A percentile compares a stretch with the other conserved stretches of the same genome.
Conservation (phyloP, 2,329 filamentous ascomycete genomes). For the Hypoxylon sp. region DNA sequence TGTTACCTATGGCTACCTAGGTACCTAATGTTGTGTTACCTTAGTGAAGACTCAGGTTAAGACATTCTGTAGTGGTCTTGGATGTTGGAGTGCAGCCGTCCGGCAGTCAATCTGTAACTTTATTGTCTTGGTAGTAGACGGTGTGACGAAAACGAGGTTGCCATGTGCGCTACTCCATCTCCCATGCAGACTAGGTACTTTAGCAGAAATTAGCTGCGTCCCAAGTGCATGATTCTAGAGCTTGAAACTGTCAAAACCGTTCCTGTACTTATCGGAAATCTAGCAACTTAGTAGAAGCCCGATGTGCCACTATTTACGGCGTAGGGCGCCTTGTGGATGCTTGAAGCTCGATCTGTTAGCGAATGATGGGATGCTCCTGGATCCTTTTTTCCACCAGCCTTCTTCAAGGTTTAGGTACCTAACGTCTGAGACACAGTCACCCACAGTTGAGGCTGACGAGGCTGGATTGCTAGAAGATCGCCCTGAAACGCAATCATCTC, state of each 20-base stretch:
- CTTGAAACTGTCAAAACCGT: slow-evolving; percentile 24
- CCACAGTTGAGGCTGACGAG: slow-evolving; percentile 39
- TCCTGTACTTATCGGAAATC: slow-evolving; percentile 32
- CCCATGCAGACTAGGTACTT: slow-evolving; percentile 9
- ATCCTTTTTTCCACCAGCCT: slow-evolving; percentile 21
- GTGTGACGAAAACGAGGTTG: slow-evolving; percentile 41
- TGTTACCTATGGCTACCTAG: not conserved
- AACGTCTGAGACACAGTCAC: slow-evolving; percentile 29
- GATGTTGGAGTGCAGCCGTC: not conserved
- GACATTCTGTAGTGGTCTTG: slow-evolving; percentile 32
- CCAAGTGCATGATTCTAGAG: slow-evolving; percentile 25
- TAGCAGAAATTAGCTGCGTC: slow-evolving; percentile 31
- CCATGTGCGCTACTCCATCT: slow-evolving; percentile 35
- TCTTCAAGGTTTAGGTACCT: slow-evolving; percentile 17
- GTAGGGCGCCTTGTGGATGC: slow-evolving; percentile 27
- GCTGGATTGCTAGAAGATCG: slow-evolving; percentile 32
- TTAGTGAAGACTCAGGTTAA: slow-evolving; percentile 26
- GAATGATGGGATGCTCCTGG: slow-evolving; percentile 22
- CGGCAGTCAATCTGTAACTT: slow-evolving; percentile 31
- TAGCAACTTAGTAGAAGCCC: slow-evolving; percentile 13
- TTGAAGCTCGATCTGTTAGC: slow-evolving; percentile 25
- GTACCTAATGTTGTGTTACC: slow-evolving; percentile 21
- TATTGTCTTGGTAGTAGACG: slow-evolving; percentile 29
- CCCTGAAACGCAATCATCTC: slow-evolving; percentile 19
- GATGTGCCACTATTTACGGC: slow-evolving; percentile 28